Evolutionary conservation across 352 stramenopile genomes (phyloP).

Genomic region (Globisporangium heterothallicum): DNA sequence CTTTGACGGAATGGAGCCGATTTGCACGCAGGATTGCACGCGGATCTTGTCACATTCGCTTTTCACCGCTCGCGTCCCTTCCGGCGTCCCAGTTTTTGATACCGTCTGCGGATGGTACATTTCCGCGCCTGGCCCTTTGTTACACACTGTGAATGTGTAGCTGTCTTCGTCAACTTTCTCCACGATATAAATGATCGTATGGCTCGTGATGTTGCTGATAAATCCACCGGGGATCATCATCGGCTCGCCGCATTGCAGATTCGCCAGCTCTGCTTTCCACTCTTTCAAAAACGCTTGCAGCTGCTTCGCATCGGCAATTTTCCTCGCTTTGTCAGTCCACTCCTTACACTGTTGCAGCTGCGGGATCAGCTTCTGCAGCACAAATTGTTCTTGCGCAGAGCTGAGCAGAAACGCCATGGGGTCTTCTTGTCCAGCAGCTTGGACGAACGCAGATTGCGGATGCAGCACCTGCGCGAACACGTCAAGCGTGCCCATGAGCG

Average conservation of each 20-base stretch:
- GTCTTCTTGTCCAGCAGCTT: slow-evolving; percentile 15
- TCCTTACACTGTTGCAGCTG: slow-evolving; percentile 46
- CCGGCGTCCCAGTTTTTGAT: slow-evolving; percentile 13
- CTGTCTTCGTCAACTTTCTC: slow-evolving; percentile 54
- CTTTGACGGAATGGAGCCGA: slow-evolving; percentile 43
- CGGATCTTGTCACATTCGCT: slow-evolving; percentile 60
- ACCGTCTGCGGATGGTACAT: slow-evolving; percentile 68
- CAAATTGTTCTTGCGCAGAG: slow-evolving; percentile 39
- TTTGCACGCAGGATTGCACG: slow-evolving; percentile 70
- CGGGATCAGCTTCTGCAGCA: slow-evolving; percentile 41
- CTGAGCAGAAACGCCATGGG: slow-evolving; percentile 46
- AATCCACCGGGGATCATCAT: slow-evolving; percentile 76
- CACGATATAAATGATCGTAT: slow-evolving; percentile 80
- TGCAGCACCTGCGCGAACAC: slow-evolving; percentile 38
- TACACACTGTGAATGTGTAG: slow-evolving; percentile 86
- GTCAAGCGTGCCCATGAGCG: slow-evolving; percentile 43
- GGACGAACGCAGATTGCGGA: slow-evolving; percentile 12
- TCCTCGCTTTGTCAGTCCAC: slow-evolving; percentile 49
- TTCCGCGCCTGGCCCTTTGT: slow-evolving; percentile 80
- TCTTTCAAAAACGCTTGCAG: slow-evolving; percentile 61
- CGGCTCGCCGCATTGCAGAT: slow-evolving; percentile 34
- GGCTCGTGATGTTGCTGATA: slow-evolving; percentile 59
- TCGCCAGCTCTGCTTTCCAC: slow-evolving; percentile 55
- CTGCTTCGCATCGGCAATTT: slow-evolving; percentile 58
- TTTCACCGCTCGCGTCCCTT: slow-evolving; percentile 1